These are phyloP conservation scores for Neoboletus subvelutipes DNA, from an alignment of 768 basidiomycete genomes.

Conservation along the genomic window DNA sequence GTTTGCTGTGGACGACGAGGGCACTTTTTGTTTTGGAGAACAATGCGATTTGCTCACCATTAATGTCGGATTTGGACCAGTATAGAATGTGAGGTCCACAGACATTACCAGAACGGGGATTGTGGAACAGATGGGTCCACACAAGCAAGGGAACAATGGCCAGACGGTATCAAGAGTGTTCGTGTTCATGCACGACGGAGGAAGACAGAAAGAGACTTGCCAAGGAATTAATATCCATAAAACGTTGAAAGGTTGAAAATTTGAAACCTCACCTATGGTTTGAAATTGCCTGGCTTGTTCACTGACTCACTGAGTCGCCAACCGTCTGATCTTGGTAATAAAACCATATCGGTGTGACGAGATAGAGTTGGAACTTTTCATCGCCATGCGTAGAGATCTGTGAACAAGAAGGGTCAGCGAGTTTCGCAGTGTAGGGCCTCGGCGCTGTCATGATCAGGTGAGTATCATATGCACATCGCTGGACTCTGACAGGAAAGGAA, in stretches of 20 bases:
- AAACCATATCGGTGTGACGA: background rate
- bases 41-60: conserved; percentile 7
- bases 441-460: background rate
- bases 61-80: background rate
- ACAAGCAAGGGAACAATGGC: conserved; percentile 1
- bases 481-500: background rate
- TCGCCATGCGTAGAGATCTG: background rate
- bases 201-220: background rate
- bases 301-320: background rate
- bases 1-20: conserved; percentile 7
- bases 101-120: background rate
- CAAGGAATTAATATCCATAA: background rate
- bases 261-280: background rate
- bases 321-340: background rate
- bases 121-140: conserved; percentile 6
- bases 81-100: background rate
- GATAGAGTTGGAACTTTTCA: background rate
- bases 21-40: conserved; percentile 1
- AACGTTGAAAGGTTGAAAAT: background rate
- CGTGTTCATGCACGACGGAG: background rate
- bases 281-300: background rate
- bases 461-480: background rate
- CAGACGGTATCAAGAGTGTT: background rate
- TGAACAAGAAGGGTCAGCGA: background rate
- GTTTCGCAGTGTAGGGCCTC: no score